Percentiles rank a stretch among this genome's conserved stretches.
Conservation (phyloP, 2,329 filamentous ascomycete genomes). For the Zymoseptoria tritici region DNA sequence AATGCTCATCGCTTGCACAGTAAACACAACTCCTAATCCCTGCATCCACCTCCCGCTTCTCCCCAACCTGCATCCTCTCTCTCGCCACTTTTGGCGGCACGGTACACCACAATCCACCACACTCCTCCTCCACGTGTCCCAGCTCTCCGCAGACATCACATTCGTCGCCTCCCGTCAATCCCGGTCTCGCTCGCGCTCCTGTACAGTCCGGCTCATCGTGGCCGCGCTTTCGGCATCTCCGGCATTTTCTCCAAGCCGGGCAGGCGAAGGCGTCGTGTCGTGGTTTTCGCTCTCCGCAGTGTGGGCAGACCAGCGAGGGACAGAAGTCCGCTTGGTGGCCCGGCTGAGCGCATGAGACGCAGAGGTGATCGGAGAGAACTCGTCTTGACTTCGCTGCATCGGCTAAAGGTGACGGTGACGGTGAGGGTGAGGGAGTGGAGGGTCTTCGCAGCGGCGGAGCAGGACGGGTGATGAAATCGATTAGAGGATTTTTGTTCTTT, state of each 20-base stretch:
- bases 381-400: neutral
- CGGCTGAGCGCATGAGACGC: conserved; percentile 10
- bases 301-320: conserved; percentile 5
- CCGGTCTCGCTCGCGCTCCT: conserved; percentile 1
- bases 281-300: conserved; percentile 6
- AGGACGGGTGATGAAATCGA: neutral
- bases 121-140: conserved; percentile 23
- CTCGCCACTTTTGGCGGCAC: neutral
- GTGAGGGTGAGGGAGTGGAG: too few species aligned
- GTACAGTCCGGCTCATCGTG: conserved; percentile 8
- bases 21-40: neutral
- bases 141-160: conserved; percentile 6
- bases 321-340: conserved; percentile 9
- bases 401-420: neutral
- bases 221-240: conserved; percentile 9
- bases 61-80: neutral
- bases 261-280: conserved; percentile 8
- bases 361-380: neutral
- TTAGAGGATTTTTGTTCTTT: neutral
- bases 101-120: conserved; percentile 17
- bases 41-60: neutral
- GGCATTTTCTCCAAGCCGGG: conserved; percentile 8
- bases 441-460: too few species aligned
- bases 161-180: neutral
- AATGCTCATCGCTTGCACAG: conserved; percentile 3